Evolutionary conservation across 2,329 filamentous ascomycete genomes (phyloP).

Genomic region (Cordyceps tenuipes): DNA sequence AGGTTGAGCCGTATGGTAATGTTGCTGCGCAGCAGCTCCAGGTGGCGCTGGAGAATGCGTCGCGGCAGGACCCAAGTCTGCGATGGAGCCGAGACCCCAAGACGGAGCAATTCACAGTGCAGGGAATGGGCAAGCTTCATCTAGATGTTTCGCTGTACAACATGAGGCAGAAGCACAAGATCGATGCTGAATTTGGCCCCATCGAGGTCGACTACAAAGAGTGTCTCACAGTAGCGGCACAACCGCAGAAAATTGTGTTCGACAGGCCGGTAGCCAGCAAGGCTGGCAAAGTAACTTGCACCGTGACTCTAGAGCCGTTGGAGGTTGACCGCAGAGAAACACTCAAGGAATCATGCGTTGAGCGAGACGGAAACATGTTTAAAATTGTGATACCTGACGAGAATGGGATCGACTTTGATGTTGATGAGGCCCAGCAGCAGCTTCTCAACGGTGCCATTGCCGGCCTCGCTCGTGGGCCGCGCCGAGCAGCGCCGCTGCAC

Average conservation of each 20-base stretch:
- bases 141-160: constrained; percentile 87
- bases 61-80: constrained; percentile 88
- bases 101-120: constrained; percentile 84
- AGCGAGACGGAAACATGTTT: constrained; percentile 63
- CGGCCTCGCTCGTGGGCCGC: constrained; percentile 76
- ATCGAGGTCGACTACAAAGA: constrained; percentile 97
- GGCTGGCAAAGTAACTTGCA: constrained; percentile 67
- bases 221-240: constrained; percentile 53
- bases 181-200: constrained; percentile 74
- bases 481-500: constrained; percentile 71
- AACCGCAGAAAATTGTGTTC: constrained; percentile 53
- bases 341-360: constrained; percentile 34
- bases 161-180: constrained; percentile 82
- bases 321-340: constrained; percentile 31
- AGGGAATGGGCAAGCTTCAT: constrained; percentile 94
- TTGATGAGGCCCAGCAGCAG: constrained; percentile 43
- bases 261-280: constrained; percentile 77
- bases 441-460: constrained; percentile 75
- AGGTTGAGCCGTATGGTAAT: constrained; percentile 71
- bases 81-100: constrained; percentile 79
- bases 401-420: constrained; percentile 42
- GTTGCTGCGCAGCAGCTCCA: constrained; percentile 74
- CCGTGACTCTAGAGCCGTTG: constrained; percentile 57
- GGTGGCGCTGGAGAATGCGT: constrained; percentile 64
- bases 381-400: constrained; percentile 43